Percentiles rank a stretch among this genome's conserved stretches.
Conservation (phyloP, 1,284 basidiomycete species). For the Chiua sp. region DNA sequence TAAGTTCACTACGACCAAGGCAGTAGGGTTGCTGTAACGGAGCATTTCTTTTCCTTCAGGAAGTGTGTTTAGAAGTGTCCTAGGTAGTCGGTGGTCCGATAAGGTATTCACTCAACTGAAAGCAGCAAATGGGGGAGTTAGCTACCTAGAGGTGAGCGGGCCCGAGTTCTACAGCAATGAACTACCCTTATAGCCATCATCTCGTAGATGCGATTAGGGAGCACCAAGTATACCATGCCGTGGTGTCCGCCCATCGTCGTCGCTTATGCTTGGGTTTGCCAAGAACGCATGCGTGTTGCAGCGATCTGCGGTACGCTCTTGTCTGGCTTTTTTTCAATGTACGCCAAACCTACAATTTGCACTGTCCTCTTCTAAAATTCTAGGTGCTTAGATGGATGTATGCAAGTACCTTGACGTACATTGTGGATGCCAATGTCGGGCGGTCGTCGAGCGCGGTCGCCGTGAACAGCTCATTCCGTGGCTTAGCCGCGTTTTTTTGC, state of each 20-base stretch:
- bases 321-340: too few species aligned
- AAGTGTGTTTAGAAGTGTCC: constrained; percentile 67
- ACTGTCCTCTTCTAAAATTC: constrained; percentile 4
- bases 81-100: constrained; percentile 57
- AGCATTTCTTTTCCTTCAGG: constrained; percentile 48
- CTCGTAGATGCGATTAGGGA: constrained; percentile 75
- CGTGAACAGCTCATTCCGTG: constrained; percentile 72
- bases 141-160: constrained; percentile 65
- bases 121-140: constrained; percentile 64
- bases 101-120: constrained; percentile 60
- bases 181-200: neutral
- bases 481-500: constrained; percentile 75
- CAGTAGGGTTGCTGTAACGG: neutral
- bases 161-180: neutral
- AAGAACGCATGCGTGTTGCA: constrained; percentile 67
- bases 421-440: too few species aligned
- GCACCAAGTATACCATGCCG: constrained; percentile 58
- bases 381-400: constrained; percentile 62
- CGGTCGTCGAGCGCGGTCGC: constrained; percentile 76
- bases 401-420: constrained; percentile 73
- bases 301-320: constrained; percentile 72
- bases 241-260: constrained; percentile 63
- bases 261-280: constrained; percentile 80
- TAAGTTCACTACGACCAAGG: constrained; percentile 27
- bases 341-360: constrained; percentile 28